phyloP scores from a whole-genome alignment of 73 alveolate genomes.

The Tetrahymena borealis region DNA sequence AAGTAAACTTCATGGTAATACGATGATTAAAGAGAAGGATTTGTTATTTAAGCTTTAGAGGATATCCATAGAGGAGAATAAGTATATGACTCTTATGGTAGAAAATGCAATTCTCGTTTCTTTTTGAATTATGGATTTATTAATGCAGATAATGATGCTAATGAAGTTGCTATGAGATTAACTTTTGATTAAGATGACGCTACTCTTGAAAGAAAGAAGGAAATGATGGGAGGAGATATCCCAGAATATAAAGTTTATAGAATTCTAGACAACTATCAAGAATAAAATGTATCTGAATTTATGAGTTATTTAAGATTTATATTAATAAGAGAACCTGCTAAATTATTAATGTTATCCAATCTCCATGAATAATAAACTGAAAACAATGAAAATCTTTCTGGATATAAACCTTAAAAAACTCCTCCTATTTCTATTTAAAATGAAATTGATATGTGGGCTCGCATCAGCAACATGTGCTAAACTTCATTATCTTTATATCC shows the following conservation, averaged over 20 bases:
- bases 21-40: constrained; percentile 76
- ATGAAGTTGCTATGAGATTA: constrained; percentile 75
- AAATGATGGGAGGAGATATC: constrained; percentile 45
- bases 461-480: constrained; percentile 38
- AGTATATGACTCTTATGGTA: constrained; percentile 92
- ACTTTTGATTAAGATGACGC: constrained; percentile 64
- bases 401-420: constrained; percentile 45
- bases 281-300: constrained; percentile 56
- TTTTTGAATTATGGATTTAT: constrained; percentile 91
- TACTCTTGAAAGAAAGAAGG: constrained; percentile 50
- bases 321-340: constrained; percentile 36
- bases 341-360: constrained; percentile 15
- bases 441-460: constrained; percentile 60
- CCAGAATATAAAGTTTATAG: constrained; percentile 48
- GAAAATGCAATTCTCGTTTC: constrained; percentile 89
- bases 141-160: constrained; percentile 83
- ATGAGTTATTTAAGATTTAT: constrained; percentile 59
- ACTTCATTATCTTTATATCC: constrained; percentile 51
- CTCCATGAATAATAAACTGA: constrained; percentile 3
- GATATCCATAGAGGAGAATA: constrained; percentile 75
- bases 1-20: constrained; percentile 90
- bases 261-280: constrained; percentile 48
- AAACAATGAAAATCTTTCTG: background rate
- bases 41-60: constrained; percentile 84
- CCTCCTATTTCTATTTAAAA: constrained; percentile 48